phyloP scores from a whole-genome alignment of 192 early-diverging fungal genomes.

The Coemansia asiatica region DNA sequence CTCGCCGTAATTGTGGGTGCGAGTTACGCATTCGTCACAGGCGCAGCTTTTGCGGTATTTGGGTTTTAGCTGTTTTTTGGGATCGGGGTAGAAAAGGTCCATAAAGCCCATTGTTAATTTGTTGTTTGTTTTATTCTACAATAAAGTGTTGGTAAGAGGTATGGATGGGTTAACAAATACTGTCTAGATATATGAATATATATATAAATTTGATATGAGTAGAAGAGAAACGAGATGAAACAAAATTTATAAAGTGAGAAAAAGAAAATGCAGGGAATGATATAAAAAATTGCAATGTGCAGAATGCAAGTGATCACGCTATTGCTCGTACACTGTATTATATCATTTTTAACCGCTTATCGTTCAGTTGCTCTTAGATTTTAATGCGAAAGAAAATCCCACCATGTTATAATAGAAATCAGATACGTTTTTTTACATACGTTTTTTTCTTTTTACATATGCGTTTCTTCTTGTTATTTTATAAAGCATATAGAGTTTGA shows the following conservation, averaged over 20 bases:
- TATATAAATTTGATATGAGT: too few relatives aligned
- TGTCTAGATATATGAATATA: too few relatives aligned
- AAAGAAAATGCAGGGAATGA: background rate
- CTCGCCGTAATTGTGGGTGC: constrained; percentile 32
- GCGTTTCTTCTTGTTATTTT: background rate
- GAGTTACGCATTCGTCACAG: constrained; percentile 34
- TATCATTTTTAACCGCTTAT: too few relatives aligned
- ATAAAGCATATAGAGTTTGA: too few relatives aligned
- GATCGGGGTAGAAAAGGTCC: constrained; percentile 42
- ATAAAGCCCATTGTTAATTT: constrained; percentile 29
- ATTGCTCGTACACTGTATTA: background rate
- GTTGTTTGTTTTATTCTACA: too few relatives aligned
- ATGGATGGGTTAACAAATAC: background rate
- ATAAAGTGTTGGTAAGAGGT: background rate
- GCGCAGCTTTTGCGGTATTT: constrained; percentile 43
- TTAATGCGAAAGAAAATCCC: too few relatives aligned
- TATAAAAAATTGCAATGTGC: background rate
- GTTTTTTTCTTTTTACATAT: too few relatives aligned
- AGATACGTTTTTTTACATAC: background rate
- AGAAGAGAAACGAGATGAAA: too few relatives aligned
- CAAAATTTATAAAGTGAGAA: too few relatives aligned
- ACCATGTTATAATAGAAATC: too few relatives aligned
- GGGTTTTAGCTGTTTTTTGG: constrained; percentile 26
- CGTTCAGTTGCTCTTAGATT: too few relatives aligned
- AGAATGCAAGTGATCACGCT: constrained; percentile 2